phyloP scores from a whole-genome alignment of 805 yeast genomes.

The Metschnikowia lunata region DNA sequence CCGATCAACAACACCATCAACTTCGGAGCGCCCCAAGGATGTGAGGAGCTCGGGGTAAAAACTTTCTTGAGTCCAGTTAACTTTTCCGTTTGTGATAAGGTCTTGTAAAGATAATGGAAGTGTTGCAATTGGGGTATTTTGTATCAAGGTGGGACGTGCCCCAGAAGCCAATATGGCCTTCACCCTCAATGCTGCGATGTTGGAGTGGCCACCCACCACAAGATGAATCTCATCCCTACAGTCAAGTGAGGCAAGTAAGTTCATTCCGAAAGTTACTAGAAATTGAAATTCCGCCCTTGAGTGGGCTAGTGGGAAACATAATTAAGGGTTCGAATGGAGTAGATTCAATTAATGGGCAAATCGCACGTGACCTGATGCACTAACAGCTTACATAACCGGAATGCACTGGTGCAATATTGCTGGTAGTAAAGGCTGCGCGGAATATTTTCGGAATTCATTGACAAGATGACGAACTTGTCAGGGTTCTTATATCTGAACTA shows the following conservation, averaged over 20 bases:
- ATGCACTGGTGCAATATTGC: too few relatives aligned
- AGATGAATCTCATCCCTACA: conserved; percentile 52
- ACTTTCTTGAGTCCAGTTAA: conserved; percentile 16
- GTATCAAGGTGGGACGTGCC: conserved; percentile 49
- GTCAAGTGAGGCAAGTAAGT: conserved; percentile 20
- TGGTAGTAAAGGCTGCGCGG: too few relatives aligned
- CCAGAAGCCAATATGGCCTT: conserved; percentile 48
- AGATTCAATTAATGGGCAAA: conserved; percentile 7
- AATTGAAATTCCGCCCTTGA: neutral
- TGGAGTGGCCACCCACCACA: conserved; percentile 47
- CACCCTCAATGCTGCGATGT: conserved; percentile 45
- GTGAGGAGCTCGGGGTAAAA: conserved; percentile 45
- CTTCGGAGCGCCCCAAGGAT: conserved; percentile 57
- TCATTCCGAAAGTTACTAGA: conserved; percentile 2
- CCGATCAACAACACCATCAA: conserved; percentile 63
- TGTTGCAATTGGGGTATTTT: conserved; percentile 24
- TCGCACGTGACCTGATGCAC: conserved; percentile 15
- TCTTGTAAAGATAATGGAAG: conserved; percentile 24
- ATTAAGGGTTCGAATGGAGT: neutral
- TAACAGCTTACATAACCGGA: neutral
- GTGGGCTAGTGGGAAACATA: neutral
- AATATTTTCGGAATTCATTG: too few relatives aligned
- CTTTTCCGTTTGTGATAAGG: conserved; percentile 21
- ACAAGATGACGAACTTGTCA: too few relatives aligned
- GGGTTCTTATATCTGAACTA: too few relatives aligned